Base-by-base conservation (phyloP, 257 asterid genomes). In the Solanum phureja region DNA sequence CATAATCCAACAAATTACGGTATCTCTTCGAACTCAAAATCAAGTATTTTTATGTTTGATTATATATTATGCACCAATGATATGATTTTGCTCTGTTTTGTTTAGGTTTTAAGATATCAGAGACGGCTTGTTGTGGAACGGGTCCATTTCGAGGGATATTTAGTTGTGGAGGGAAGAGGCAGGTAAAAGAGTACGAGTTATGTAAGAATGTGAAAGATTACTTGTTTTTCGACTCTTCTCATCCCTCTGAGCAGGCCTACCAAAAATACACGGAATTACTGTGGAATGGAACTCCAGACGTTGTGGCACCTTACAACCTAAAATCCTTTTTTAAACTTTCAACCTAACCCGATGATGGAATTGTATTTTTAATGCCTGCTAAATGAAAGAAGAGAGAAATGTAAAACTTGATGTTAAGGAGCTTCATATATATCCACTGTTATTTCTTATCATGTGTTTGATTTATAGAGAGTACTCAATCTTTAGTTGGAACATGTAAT, bases 141-240 rank as follows among this genome's bases (percentile, higher is more conserved):
- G 95, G 97, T 83, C 92, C 87, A 42, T 91, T 79, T 13, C 86
- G 90, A 42, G 97, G 94, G 16, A 29, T 72, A 8, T 14, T 44
- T 86, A 91, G 91, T 90, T 93, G 95, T 64, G 95, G 97, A 74
- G 95, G 95, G 3, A 92, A 88, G 88, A 91, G 95, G 79, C 40
- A 19, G 11, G 90, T 88, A 7, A 88, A 89, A 87, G 92, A 91
- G 18, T 93, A 49, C 23, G 89, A 90, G 64, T 74, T 91, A 29
- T 93, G 97, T 81, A 72, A 89, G 12, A 88, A 93, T 72, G 93
- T 92, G 33, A 34, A 34, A 4, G 81, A 72, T 19, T 72, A 72
- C 27, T 19, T 72, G 27, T 72, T 72, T 34, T 72, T 72, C 24
- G 79, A 33, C 42, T 33, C 44, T 16, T 0, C 1, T 72, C 81